Evolutionary conservation across 345 rosid species (phyloP).

Genomic region (rapeseed (Brassica napus)): DNA sequence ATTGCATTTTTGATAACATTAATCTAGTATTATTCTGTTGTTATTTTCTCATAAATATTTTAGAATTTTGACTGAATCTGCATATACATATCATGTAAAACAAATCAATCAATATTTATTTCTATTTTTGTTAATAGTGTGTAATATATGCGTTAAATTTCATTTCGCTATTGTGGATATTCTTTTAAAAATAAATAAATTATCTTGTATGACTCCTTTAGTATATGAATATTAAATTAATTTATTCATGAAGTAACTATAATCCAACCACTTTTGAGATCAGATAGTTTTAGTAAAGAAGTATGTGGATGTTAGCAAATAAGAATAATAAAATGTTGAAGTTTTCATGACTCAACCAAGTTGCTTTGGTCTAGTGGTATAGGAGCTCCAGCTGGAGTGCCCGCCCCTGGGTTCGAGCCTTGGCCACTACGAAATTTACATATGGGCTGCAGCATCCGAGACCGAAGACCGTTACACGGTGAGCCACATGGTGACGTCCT

Average conservation of each 20-base stretch:
- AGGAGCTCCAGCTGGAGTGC: neutral
- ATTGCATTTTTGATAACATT: neutral
- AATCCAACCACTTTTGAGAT: slow-evolving; percentile 15
- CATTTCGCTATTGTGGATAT: neutral
- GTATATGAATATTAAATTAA: neutral
- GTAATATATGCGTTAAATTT: neutral
- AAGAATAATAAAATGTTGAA: slow-evolving; percentile 10
- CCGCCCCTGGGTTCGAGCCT: too few species aligned
- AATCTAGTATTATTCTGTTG: neutral
- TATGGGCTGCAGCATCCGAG: too few species aligned
- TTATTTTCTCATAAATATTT: slow-evolving; percentile 4
- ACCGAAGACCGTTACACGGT: too few species aligned
- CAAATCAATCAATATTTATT: neutral
- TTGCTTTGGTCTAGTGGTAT: too few species aligned
- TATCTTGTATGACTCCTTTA: slow-evolving; percentile 9
- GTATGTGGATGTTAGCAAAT: slow-evolving; percentile 17
- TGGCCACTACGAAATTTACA: too few species aligned
- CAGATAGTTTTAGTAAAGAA: neutral
- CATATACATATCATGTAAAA: neutral
- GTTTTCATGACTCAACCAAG: too few species aligned
- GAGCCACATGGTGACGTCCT: too few species aligned
- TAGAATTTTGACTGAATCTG: neutral
- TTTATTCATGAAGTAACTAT: neutral
- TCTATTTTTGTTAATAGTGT: neutral
- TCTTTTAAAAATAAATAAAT: neutral